Base-by-base conservation (phyloP, 164 flowering plant species). In the Cinnamomum chago region DNA sequence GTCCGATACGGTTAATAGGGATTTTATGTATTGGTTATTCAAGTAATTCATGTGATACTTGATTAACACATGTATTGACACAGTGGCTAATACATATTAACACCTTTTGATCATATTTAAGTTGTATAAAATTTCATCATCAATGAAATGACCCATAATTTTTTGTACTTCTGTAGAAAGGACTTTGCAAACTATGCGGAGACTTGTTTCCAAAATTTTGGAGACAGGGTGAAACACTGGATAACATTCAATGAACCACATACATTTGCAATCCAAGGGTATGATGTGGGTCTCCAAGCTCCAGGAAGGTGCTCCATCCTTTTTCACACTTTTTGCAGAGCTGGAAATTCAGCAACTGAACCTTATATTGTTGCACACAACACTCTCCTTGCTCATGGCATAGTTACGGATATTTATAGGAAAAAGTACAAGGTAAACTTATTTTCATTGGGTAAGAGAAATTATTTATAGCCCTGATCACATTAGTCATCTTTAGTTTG, bases 191-290 rank as follows among this genome's bases (percentile, higher is more conserved):
- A 25, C 2, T 95, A 84, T 66, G 97, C 95, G 0, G 97, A 92
- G 75, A 91, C 94, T 5, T 91, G 97, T 80, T 92, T 90, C 74
- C 73, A 88, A 81, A 85, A 86, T 14, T 95, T 92, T 71, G 98
- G 99, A 2, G 99, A 95, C 72, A 78, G 98, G 62, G 98, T 95
- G 78, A 95, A 93, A 86, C 82, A 92, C 73, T 95, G 99, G 99
- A 90, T 92, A 35, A 93, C 95, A 2, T 91, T 95, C 81, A 95
- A 95, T 70, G 99, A 95, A 81, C 99, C 99, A 0, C 95, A 93
- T 60, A 90, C 94, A 1, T 80, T 92, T 70, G 74, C 94, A 0
- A 73, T 83, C 5, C 95, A 91, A 84, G 99, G 98, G 5, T 95
- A 89, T 65, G 97, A 91, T 79, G 86, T 82, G 0, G 98, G 98